Percentiles rank a stretch among this genome's conserved stretches.
Conservation (phyloP, 495 filamentous ascomycete genomes). For the Penicillium nucicola region DNA sequence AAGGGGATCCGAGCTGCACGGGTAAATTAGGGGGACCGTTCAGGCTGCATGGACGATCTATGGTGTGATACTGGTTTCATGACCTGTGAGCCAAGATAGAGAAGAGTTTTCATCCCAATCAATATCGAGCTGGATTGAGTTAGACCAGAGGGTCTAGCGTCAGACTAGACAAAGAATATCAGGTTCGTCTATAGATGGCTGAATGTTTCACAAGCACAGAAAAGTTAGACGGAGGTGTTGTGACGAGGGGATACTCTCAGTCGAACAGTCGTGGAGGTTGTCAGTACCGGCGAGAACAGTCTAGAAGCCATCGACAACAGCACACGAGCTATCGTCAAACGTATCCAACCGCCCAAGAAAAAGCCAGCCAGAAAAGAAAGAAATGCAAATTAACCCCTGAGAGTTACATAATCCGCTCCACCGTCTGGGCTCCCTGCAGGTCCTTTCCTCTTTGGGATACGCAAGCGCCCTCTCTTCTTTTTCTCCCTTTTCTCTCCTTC, state of each 20-base stretch:
- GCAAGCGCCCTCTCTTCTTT: slow-evolving; percentile 28
- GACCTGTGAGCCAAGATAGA: not conserved
- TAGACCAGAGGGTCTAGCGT: slow-evolving; percentile 1
- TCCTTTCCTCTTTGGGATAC: slow-evolving; percentile 34
- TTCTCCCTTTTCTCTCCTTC: slow-evolving; percentile 28
- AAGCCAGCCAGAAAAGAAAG: not conserved
- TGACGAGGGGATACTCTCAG: too few species aligned
- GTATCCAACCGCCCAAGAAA: too few species aligned
- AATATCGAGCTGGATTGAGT: not conserved
- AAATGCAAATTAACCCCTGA: slow-evolving; percentile 10
- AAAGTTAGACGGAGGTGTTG: not conserved
- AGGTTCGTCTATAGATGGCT: not conserved
- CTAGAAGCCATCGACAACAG: too few species aligned
- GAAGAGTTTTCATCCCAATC: slow-evolving; percentile 7
- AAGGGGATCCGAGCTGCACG: slow-evolving; percentile 15
- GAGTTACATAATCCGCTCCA: slow-evolving; percentile 13
- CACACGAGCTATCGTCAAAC: too few species aligned
- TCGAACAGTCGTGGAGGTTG: too few species aligned
- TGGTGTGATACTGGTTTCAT: slow-evolving; percentile 17
- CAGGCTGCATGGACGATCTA: slow-evolving; percentile 24
- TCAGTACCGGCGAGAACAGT: too few species aligned
- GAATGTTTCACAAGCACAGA: not conserved
- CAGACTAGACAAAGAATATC: slow-evolving; percentile 6
- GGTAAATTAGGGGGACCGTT: slow-evolving; percentile 23
- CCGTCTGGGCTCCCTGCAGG: slow-evolving; percentile 41